These are phyloP conservation scores for Saururus chinensis DNA, from an alignment of 164 flowering plant species.

Conservation along the genomic window DNA sequence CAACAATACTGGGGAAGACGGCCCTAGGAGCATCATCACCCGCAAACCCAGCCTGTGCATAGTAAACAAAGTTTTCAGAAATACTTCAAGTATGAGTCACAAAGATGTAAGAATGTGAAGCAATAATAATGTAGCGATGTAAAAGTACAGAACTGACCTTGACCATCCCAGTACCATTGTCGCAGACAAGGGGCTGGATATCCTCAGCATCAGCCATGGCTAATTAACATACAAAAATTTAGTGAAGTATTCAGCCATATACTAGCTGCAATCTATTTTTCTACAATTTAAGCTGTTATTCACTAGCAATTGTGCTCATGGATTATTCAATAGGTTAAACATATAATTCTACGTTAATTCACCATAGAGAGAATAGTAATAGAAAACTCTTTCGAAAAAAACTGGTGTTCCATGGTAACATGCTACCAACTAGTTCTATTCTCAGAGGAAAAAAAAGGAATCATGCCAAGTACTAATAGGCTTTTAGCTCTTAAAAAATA, in stretches of 20 bases:
- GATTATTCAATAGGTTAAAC: too few species aligned
- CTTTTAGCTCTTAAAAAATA: too few species aligned
- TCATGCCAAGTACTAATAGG: too few species aligned
- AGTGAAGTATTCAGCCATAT: not conserved
- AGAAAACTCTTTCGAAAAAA: too few species aligned
- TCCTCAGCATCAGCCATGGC: slow-evolving; percentile 16
- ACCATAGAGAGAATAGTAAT: too few species aligned
- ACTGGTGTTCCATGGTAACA: too few species aligned
- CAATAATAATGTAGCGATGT: not conserved
- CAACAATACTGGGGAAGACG: slow-evolving; percentile 66
- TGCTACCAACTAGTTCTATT: too few species aligned
- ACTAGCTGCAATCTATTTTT: too few species aligned
- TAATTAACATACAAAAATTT: not conserved
- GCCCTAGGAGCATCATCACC: slow-evolving; percentile 85
- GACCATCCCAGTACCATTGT: slow-evolving; percentile 18
- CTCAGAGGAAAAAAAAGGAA: too few species aligned
- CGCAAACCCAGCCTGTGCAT: slow-evolving; percentile 59
- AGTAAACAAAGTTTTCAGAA: not conserved
- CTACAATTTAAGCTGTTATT: too few species aligned
- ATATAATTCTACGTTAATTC: too few species aligned
- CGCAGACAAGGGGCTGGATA: slow-evolving; percentile 17
- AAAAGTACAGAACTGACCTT: slow-evolving; percentile 5
- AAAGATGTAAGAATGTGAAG: not conserved
- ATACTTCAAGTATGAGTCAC: not conserved
- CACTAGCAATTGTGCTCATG: too few species aligned